These are phyloP conservation scores for Dactylellina haptotyla DNA, from an alignment of 2,329 filamentous ascomycete genomes.

Conservation along the genomic window DNA sequence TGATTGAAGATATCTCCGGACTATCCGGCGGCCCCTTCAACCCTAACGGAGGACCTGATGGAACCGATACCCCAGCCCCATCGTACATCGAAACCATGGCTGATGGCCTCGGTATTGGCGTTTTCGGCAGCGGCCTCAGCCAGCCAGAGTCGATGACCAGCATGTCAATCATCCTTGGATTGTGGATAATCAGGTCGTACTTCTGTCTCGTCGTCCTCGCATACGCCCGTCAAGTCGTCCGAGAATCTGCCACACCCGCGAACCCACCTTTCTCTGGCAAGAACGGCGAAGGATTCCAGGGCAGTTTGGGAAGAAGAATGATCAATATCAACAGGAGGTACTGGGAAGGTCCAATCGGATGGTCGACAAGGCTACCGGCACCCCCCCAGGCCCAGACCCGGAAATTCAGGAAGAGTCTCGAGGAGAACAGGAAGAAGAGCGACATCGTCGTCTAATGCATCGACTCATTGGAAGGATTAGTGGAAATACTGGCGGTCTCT, in stretches of 20 bases:
- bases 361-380: conserved; percentile 41
- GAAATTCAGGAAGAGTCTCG: conserved; percentile 56
- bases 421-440: conserved; percentile 55
- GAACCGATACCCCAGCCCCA: conserved; percentile 62
- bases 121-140: conserved; percentile 68
- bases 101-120: conserved; percentile 60
- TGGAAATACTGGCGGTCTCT: neutral
- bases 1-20: conserved; percentile 71
- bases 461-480: neutral
- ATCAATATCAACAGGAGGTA: conserved; percentile 77
- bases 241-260: conserved; percentile 64
- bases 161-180: conserved; percentile 76
- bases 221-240: conserved; percentile 79
- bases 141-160: conserved; percentile 76
- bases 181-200: conserved; percentile 82
- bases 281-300: conserved; percentile 82
- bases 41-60: conserved; percentile 28
- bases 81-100: conserved; percentile 61
- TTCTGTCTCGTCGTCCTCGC: conserved; percentile 85
- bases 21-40: conserved; percentile 66
- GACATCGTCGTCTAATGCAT: conserved; percentile 49
- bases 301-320: conserved; percentile 81
- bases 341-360: conserved; percentile 67
- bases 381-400: conserved; percentile 33
- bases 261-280: conserved; percentile 65